Conservation (phyloP, 306 rosid species). For the Vicia sativa region DNA sequence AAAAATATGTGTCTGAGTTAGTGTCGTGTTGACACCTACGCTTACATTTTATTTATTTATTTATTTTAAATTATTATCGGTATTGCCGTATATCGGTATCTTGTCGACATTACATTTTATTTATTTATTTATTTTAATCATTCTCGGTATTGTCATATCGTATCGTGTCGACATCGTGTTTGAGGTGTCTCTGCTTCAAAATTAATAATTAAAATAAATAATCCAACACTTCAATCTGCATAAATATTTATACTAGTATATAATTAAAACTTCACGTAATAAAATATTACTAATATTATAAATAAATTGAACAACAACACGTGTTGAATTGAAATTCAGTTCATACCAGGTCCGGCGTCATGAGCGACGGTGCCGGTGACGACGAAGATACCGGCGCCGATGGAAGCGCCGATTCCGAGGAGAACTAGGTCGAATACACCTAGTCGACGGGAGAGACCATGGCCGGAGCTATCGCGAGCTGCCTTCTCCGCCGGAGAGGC, state of each 20-base stretch:
- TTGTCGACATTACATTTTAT: too few species aligned
- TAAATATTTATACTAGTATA: too few species aligned
- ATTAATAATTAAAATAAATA: constrained; percentile 4
- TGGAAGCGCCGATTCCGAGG: constrained; percentile 91
- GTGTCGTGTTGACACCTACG: too few species aligned
- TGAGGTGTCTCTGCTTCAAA: too few species aligned
- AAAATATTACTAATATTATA: too few species aligned
- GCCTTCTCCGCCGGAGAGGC: constrained; percentile 53
- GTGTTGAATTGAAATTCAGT: neutral
- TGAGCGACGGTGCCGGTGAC: constrained; percentile 96
- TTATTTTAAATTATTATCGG: too few species aligned
- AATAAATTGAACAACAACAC: neutral
- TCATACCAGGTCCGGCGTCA: constrained; percentile 80
- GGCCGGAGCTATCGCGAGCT: constrained; percentile 52
- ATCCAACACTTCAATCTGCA: neutral
- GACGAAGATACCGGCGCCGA: constrained; percentile 92
- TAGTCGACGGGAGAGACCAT: constrained; percentile 82
- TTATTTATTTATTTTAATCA: too few species aligned
- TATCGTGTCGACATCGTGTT: too few species aligned
- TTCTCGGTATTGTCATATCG: too few species aligned
- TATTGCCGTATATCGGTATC: too few species aligned
- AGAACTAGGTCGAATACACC: constrained; percentile 84
- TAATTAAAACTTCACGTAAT: neutral
- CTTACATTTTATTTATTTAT: too few species aligned
- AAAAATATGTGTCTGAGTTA: too few species aligned